Percentiles rank a stretch among this genome's conserved stretches.
phyloP scores from a whole-genome alignment of 2,329 filamentous ascomycete genomes.

The Aspergillus thermomutatus region DNA sequence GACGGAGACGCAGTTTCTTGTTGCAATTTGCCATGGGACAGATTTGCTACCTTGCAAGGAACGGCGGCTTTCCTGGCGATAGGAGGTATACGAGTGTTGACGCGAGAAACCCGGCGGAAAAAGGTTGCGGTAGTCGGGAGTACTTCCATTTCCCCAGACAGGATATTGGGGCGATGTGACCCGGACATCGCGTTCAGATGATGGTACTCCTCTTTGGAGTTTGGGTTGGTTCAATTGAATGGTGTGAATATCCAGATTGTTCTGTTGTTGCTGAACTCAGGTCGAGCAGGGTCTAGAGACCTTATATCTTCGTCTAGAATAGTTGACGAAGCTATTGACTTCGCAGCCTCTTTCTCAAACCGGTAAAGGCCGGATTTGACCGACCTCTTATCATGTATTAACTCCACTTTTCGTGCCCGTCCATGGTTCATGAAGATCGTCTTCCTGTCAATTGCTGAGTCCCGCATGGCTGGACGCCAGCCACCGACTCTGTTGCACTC shows the following conservation, averaged over 20 bases:
- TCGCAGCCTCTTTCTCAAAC: background rate
- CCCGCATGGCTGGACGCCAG: background rate
- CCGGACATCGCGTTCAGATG: background rate
- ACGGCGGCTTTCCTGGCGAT: constrained; percentile 1
- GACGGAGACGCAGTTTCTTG: constrained; percentile 9
- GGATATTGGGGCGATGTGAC: background rate
- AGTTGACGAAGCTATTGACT: background rate
- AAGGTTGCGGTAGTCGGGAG: background rate
- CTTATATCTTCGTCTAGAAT: background rate
- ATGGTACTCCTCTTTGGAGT: background rate
- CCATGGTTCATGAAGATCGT: background rate
- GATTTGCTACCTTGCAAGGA: constrained; percentile 7
- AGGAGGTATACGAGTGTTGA: constrained; percentile 2
- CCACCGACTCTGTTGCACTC: background rate
- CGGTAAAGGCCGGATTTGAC: background rate
- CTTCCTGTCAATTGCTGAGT: background rate
- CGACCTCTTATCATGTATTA: background rate
- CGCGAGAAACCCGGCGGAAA: constrained; percentile 4
- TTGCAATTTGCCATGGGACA: constrained; percentile 14
- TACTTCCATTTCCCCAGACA: background rate
- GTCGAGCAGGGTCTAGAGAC: background rate
- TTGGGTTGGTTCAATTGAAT: background rate
- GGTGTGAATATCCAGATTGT: background rate
- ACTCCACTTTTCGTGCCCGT: background rate
- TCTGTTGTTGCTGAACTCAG: background rate